Percentiles rank a stretch among this genome's conserved stretches.
Evolutionary conservation across 2,329 filamentous ascomycete species (phyloP).

Genomic region (Pyricularia sp.): DNA sequence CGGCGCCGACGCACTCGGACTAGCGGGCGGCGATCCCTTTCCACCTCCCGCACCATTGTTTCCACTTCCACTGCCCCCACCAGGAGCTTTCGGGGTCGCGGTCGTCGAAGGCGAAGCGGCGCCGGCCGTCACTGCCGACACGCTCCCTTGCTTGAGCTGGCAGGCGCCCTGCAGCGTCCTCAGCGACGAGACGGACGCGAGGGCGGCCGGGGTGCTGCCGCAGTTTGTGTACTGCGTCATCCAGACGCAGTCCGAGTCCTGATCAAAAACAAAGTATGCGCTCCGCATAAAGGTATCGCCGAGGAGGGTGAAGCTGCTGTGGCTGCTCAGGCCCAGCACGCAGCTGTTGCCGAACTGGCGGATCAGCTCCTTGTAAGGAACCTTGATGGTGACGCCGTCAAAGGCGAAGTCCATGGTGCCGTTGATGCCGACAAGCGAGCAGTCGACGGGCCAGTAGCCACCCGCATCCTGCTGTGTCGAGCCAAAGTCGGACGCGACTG

Average conservation of each 20-base stretch:
- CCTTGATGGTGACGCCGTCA: constrained; percentile 33
- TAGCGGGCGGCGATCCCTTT: background rate
- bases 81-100: background rate
- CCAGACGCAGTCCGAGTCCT: constrained; percentile 36
- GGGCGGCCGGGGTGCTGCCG: constrained; percentile 33
- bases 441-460: constrained; percentile 38
- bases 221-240: constrained; percentile 43
- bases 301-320: constrained; percentile 38
- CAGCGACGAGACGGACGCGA: constrained; percentile 9
- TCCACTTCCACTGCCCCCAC: background rate
- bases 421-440: constrained; percentile 25
- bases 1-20: background rate
- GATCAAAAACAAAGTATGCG: constrained; percentile 45
- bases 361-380: constrained; percentile 41
- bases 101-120: background rate
- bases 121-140: background rate
- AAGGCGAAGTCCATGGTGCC: constrained; percentile 42
- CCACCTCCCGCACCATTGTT: background rate
- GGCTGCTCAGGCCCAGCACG: constrained; percentile 40
- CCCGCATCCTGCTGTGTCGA: constrained; percentile 24
- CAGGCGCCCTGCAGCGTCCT: constrained; percentile 10
- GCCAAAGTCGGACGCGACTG: constrained; percentile 40
- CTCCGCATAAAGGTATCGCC: constrained; percentile 50
- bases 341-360: constrained; percentile 27
- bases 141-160: background rate